Conservation (phyloP, 2,329 filamentous ascomycete genomes). For the Penicillium hordei region DNA sequence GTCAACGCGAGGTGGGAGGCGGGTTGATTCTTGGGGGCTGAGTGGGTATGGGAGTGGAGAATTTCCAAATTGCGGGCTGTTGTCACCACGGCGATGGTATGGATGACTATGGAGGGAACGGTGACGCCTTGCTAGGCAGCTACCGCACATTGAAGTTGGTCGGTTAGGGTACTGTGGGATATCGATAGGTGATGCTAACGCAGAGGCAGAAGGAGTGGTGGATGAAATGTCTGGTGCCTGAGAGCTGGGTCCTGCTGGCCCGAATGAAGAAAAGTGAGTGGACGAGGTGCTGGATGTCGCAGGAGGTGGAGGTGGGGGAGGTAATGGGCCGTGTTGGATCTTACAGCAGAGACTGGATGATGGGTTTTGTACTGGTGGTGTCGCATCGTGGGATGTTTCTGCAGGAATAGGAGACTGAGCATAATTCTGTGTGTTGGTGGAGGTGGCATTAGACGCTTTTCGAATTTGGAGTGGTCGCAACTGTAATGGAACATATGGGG, state of each 20-base stretch:
- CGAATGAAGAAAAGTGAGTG: not conserved
- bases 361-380: not conserved
- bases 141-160: not conserved
- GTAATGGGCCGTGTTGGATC: not conserved
- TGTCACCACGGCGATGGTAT: not conserved
- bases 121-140: not conserved
- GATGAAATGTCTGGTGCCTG: not conserved
- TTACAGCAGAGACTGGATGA: not conserved
- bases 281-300: not conserved
- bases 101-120: not conserved
- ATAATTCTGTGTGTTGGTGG: not conserved
- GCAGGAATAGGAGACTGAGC: not conserved
- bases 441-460: not conserved
- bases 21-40: not conserved
- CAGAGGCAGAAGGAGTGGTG: not conserved
- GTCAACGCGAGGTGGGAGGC: not conserved
- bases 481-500: not conserved
- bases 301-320: not conserved
- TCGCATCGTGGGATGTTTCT: not conserved
- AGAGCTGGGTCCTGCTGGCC: not conserved
- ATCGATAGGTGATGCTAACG: not conserved
- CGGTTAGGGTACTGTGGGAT: not conserved
- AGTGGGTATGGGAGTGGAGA: not conserved
- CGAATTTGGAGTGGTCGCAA: not conserved
- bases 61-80: not conserved